Evolutionary conservation across 257 asterid genomes (phyloP).

Genomic region (Scutellaria barbata): DNA sequence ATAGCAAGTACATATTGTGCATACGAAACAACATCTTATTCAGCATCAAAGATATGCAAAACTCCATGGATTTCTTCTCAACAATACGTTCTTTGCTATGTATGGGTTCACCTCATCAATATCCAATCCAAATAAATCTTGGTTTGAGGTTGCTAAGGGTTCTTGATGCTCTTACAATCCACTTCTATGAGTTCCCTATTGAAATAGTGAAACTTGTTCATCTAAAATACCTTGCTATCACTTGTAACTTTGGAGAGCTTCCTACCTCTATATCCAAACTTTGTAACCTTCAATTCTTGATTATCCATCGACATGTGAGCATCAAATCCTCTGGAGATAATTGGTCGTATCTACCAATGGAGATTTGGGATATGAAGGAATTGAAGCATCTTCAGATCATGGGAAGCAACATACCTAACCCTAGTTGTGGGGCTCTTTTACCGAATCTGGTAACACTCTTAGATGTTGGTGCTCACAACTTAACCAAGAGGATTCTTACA

Average conservation of each 20-base stretch:
- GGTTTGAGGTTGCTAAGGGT: conserved; percentile 7
- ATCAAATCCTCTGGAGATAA: background rate
- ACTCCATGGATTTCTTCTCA: background rate
- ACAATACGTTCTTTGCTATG: conserved; percentile 2
- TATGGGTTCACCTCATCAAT: background rate
- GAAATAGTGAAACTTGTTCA: background rate
- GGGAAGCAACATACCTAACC: background rate
- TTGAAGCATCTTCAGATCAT: conserved; percentile 7
- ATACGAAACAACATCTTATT: conserved; percentile 3
- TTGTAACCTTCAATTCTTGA: conserved; percentile 6
- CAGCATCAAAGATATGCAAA: background rate
- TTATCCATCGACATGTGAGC: background rate
- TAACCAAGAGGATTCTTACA: background rate
- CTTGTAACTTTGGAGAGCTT: background rate
- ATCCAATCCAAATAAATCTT: background rate
- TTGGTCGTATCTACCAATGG: background rate
- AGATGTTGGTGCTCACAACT: background rate
- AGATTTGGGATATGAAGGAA: conserved; percentile 15
- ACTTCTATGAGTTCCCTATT: background rate
- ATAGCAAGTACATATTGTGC: background rate
- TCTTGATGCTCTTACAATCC: conserved; percentile 13
- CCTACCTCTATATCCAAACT: background rate
- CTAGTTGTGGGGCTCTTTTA: conserved; percentile 1
- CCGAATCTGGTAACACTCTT: conserved; percentile 2
- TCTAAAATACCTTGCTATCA: conserved; percentile 21